Conservation (phyloP, 805 yeast genomes). For the Candida xyloterini region DNA sequence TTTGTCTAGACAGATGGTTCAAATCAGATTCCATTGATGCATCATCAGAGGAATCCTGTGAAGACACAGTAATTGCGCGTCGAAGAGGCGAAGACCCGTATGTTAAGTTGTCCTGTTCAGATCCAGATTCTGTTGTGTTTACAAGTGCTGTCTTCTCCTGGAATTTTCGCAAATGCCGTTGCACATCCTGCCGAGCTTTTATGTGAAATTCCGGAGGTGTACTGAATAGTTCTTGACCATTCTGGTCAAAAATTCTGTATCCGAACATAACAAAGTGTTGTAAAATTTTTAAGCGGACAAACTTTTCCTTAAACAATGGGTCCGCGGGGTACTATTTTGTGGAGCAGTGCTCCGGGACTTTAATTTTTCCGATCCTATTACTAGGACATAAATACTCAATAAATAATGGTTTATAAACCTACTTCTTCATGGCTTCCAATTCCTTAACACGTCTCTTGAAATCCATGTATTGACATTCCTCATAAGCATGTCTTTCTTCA, state of each 20-base stretch:
- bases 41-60: slow-evolving; percentile 18
- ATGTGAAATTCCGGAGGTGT: slow-evolving; percentile 34
- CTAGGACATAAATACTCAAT: background rate
- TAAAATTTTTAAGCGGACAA: slow-evolving; percentile 9
- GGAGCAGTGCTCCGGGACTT: background rate
- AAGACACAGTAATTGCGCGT: slow-evolving; percentile 24
- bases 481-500: slow-evolving; percentile 78
- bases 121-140: background rate
- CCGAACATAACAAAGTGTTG: slow-evolving; percentile 29
- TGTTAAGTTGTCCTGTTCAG: slow-evolving; percentile 13
- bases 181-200: slow-evolving; percentile 33
- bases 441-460: slow-evolving; percentile 77
- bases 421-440: slow-evolving; percentile 52
- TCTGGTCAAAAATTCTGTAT: slow-evolving; percentile 24
- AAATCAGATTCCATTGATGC: slow-evolving; percentile 17
- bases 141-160: slow-evolving; percentile 3
- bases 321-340: slow-evolving; percentile 7
- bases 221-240: slow-evolving; percentile 26
- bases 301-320: slow-evolving; percentile 3
- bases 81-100: slow-evolving; percentile 36
- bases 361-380: slow-evolving; percentile 4
- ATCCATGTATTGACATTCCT: slow-evolving; percentile 80
- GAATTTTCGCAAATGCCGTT: slow-evolving; percentile 25
- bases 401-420: background rate
- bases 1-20: slow-evolving; percentile 12